Base-by-base conservation (phyloP, 306 rosid genomes). In the Adenanthera pavonina region DNA sequence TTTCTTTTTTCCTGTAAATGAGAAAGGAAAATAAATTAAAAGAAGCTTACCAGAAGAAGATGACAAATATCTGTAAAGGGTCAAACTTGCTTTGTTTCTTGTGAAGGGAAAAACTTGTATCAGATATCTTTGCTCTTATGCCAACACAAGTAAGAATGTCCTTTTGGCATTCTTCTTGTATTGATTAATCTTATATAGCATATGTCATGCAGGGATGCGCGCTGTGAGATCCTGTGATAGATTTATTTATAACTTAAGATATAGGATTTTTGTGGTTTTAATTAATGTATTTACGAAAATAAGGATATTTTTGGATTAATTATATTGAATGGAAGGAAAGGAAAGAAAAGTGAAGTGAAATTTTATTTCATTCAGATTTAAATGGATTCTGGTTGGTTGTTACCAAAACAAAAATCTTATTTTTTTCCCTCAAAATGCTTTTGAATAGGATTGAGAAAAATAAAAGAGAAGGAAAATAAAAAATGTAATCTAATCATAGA, bases 21-120 rank as follows among this genome's bases (percentile, higher is more conserved):
- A 60, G 16, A 59, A 25, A 25, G 38, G 38, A 30, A 25, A 25
- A 11, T 30, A 25, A 66, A 60, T 34, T 36, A 74, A 16, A 57
- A 80, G 34, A 34, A n/a, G 62, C 8, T 81, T 81, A 62, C 66
- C 46, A 34, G 35, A 69, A 69, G 74, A 44, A 78, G 72, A 25
- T 25, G 30, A 79, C 73, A 75, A 79, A 46, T 60, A 60, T 77
- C 64, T 86, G 74, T n/a, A 49, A 59, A 74, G 46, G 15, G 30
- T 78, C 13, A 35, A 78, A 78, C 40, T 19, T 78, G 30, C 14
- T 57, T 72, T 36, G 75, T 59, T 73, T 81, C 47, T 25, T 68
- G 69, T 48, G 71, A 81, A 56, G 76, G 61, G 36, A 53, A 65
- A 38, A 75, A 47, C 51, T 76, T 46, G 82, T 52, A 38, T 51